A percentile compares a stretch with the other conserved stretches of the same genome.
Conservation (phyloP, 2,329 filamentous ascomycete genomes). For the Podosphaera leucotricha region DNA sequence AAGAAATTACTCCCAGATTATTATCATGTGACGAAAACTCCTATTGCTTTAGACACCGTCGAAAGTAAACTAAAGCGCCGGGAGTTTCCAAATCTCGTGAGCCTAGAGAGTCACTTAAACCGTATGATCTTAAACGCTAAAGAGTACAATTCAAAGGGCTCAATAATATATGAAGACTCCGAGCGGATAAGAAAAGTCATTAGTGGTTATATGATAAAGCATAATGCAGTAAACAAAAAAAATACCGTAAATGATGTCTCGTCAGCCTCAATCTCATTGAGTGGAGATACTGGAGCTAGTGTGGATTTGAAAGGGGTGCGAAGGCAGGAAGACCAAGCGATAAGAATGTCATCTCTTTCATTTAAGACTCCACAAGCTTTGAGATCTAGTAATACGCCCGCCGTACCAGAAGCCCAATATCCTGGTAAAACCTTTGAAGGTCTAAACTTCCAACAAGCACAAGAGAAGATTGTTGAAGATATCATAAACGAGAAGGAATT, state of each 20-base stretch:
- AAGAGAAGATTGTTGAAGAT: constrained; percentile 64
- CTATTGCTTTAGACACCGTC: constrained; percentile 54
- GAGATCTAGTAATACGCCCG: constrained; percentile 18
- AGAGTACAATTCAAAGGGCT: constrained; percentile 53
- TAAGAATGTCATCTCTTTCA: constrained; percentile 9
- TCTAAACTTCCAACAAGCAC: constrained; percentile 59
- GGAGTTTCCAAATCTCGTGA: constrained; percentile 46
- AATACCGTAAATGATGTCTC: constrained; percentile 43
- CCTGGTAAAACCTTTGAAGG: constrained; percentile 40
- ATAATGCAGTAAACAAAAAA: constrained; percentile 45
- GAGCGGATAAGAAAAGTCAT: constrained; percentile 69
- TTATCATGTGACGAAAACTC: constrained; percentile 53
- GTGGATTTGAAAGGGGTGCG: constrained; percentile 15
- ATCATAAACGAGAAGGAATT: constrained; percentile 42
- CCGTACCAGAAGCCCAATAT: constrained; percentile 28
- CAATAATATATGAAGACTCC: constrained; percentile 56
- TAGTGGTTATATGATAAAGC: constrained; percentile 68
- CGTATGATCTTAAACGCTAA: constrained; percentile 76
- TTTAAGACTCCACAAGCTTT: constrained; percentile 10
- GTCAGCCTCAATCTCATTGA: constrained; percentile 37
- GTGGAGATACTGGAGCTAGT: constrained; percentile 15
- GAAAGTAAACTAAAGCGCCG: constrained; percentile 48
- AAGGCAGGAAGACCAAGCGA: constrained; percentile 10
- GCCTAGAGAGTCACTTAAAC: constrained; percentile 67
- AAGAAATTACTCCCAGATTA: constrained; percentile 45